A percentile compares a stretch with the other conserved stretches of the same genome.
Evolutionary conservation across 495 filamentous ascomycete species (phyloP).

Genomic region (Xylaria cubensis): DNA sequence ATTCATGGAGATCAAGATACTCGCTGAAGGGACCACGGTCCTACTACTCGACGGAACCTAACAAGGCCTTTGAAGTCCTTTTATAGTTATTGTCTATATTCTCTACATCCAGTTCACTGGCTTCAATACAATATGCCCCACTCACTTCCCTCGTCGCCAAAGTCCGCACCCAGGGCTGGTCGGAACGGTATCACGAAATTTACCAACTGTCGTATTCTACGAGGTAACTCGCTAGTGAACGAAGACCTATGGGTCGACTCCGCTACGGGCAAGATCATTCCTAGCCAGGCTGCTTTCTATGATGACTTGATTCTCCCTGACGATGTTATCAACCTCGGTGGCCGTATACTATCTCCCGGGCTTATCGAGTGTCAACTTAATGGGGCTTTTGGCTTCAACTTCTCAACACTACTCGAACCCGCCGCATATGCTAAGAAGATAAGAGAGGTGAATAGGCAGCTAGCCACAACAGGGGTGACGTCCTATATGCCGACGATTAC

Average conservation of each 20-base stretch:
- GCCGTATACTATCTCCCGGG: constrained; percentile 79
- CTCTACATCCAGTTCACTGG: constrained; percentile 6
- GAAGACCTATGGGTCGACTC: constrained; percentile 84
- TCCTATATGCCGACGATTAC: constrained; percentile 82
- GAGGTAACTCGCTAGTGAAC: constrained; percentile 65
- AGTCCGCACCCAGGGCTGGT: constrained; percentile 38
- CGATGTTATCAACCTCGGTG: constrained; percentile 71
- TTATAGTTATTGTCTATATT: constrained; percentile 9
- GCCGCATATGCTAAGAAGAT: constrained; percentile 71
- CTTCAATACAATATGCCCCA: constrained; percentile 39
- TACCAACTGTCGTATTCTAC: constrained; percentile 78
- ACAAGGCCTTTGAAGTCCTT: constrained; percentile 15
- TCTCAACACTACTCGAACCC: constrained; percentile 72
- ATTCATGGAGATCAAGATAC: constrained; percentile 39
- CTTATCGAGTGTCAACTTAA: constrained; percentile 89
- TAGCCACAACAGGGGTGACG: constrained; percentile 80
- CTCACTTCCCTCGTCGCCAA: constrained; percentile 43
- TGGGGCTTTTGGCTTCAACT: constrained; percentile 86
- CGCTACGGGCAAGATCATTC: constrained; percentile 74
- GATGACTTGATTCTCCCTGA: constrained; percentile 67
- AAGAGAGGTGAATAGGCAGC: constrained; percentile 66
- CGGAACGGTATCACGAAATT: constrained; percentile 74
- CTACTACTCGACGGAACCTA: constrained; percentile 43
- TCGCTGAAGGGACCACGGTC: constrained; percentile 35
- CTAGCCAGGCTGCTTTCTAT: constrained; percentile 77